Evolutionary conservation across 495 filamentous ascomycete species (phyloP).

Genomic region (Neurospora discreta): DNA sequence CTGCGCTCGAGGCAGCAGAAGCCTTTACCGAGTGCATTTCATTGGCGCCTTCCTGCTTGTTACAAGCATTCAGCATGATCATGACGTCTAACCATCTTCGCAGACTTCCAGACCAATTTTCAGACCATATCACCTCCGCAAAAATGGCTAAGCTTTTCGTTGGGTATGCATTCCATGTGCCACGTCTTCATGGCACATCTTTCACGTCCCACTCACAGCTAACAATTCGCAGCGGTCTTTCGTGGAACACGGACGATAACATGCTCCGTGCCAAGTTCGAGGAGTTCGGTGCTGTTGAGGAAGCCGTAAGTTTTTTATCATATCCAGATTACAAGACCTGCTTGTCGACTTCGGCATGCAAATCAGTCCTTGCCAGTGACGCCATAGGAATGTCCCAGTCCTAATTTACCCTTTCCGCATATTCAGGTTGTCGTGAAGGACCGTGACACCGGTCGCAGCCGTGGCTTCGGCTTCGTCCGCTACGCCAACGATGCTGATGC

Average conservation of each 20-base stretch:
- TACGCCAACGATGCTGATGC: conserved; percentile 77
- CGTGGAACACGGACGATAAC: conserved; percentile 90
- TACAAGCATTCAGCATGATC: not conserved
- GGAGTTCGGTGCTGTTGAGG: conserved; percentile 77
- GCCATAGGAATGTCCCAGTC: not conserved
- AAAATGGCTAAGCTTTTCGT: conserved; percentile 86
- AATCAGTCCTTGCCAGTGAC: not conserved
- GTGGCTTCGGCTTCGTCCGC: conserved; percentile 94
- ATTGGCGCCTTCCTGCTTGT: not conserved
- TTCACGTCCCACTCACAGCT: not conserved
- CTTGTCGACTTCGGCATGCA: not conserved
- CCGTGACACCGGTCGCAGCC: conserved; percentile 87
- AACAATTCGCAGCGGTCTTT: conserved; percentile 59
- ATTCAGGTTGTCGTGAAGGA: conserved; percentile 91
- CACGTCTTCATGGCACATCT: not conserved
- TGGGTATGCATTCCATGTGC: conserved; percentile 49
- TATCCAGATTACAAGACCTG: not conserved
- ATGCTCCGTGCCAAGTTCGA: conserved; percentile 79
- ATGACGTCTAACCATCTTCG: not conserved
- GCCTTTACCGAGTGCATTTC: not conserved
- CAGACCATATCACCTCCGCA: conserved; percentile 2
- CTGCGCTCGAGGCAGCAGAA: not conserved
- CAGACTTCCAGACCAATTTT: not conserved
- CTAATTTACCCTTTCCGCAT: conserved; percentile 7
- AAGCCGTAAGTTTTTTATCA: conserved; percentile 62